Evolutionary conservation across 2,329 filamentous ascomycete species (phyloP).

Genomic region (Talaromyces sp.): DNA sequence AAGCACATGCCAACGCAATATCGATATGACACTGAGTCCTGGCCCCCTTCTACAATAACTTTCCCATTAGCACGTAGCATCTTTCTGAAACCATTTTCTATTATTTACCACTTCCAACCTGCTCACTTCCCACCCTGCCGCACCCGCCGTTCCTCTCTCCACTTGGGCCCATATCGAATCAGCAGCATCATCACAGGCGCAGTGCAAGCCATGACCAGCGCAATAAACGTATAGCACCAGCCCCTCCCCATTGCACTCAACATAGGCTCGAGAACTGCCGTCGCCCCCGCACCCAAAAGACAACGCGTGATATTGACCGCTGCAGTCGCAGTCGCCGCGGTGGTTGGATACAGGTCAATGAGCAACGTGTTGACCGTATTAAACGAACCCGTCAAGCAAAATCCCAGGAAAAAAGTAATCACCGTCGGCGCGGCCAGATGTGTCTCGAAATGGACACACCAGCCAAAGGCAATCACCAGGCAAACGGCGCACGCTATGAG

Average conservation of each 20-base stretch:
- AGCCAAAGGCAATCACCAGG: constrained; percentile 35
- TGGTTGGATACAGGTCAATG: constrained; percentile 39
- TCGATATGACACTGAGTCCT: too few species aligned
- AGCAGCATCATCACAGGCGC: constrained; percentile 38
- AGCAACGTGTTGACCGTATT: constrained; percentile 43
- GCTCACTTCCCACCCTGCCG: constrained; percentile 15
- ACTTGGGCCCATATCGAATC: constrained; percentile 34
- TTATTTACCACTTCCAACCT: neutral
- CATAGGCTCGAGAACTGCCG: constrained; percentile 40
- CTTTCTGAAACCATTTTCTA: too few species aligned
- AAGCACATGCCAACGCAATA: too few species aligned
- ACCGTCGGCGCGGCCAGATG: constrained; percentile 31
- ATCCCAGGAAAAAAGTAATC: constrained; percentile 35
- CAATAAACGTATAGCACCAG: constrained; percentile 36
- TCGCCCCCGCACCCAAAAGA: constrained; percentile 38
- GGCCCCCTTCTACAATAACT: too few species aligned
- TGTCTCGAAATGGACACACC: constrained; percentile 30
- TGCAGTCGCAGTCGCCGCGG: constrained; percentile 38
- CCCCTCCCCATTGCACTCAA: constrained; percentile 24
- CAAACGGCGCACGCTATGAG: constrained; percentile 26
- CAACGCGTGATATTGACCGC: constrained; percentile 41
- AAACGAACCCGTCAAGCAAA: constrained; percentile 35
- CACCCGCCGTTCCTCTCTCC: constrained; percentile 37
- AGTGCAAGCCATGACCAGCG: constrained; percentile 31
- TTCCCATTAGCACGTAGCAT: too few species aligned